These are phyloP conservation scores for Neoarthrinium moseri DNA, from an alignment of 2,329 filamentous ascomycete species.

Conservation along the genomic window DNA sequence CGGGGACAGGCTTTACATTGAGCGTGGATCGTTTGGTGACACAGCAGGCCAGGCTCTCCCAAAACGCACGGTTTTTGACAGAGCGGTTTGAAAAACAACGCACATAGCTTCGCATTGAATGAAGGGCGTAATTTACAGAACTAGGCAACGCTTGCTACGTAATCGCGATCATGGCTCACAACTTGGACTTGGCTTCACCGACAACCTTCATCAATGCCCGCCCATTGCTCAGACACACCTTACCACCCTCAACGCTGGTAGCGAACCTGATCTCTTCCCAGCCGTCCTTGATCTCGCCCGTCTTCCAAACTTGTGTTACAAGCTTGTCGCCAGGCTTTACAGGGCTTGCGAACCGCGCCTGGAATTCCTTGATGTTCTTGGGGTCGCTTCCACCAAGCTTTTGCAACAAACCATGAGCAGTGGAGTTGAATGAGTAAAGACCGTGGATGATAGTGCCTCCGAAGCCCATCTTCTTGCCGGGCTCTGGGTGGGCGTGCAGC, in stretches of 20 bases:
- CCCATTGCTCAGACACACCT: constrained; percentile 85
- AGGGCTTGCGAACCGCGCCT: constrained; percentile 82
- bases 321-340: constrained; percentile 83
- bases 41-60: too few species aligned
- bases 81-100: too few species aligned
- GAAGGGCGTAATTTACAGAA: too few species aligned
- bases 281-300: constrained; percentile 63
- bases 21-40: too few species aligned
- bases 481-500: constrained; percentile 82
- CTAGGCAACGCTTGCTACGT: too few species aligned
- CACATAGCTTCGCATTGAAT: too few species aligned
- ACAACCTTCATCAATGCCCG: constrained; percentile 72
- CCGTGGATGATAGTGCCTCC: constrained; percentile 88
- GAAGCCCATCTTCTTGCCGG: constrained; percentile 86
- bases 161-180: too few species aligned
- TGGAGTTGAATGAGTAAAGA: constrained; percentile 82
- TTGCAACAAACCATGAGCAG: constrained; percentile 71
- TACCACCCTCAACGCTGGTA: constrained; percentile 74
- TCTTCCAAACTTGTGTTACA: constrained; percentile 78
- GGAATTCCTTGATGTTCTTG: constrained; percentile 81
- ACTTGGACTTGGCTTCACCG: constrained; percentile 57
- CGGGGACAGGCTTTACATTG: too few species aligned
- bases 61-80: too few species aligned
- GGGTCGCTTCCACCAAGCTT: constrained; percentile 74
- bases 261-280: constrained; percentile 85